These are phyloP conservation scores for Exophiala sideris DNA, from an alignment of 2,329 filamentous ascomycete species.

Conservation along the genomic window DNA sequence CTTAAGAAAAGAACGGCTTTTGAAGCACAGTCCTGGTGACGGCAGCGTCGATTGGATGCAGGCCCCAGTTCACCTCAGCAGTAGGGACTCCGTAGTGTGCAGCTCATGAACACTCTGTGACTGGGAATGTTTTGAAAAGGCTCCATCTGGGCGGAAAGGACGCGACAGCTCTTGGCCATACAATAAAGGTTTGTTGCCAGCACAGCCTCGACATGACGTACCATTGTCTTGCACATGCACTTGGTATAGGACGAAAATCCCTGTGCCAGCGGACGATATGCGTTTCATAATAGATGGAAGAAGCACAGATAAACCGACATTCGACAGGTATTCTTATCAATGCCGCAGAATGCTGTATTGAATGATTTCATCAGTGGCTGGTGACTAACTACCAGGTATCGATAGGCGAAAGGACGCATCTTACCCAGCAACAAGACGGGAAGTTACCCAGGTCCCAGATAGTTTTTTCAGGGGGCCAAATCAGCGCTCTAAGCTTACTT, in stretches of 20 bases:
- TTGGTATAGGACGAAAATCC: too few species aligned
- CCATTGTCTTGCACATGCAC: background rate
- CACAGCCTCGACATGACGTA: background rate
- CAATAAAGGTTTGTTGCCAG: background rate
- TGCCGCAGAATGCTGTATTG: background rate
- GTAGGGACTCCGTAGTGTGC: background rate
- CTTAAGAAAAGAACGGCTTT: background rate
- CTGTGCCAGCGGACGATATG: too few species aligned
- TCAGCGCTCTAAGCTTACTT: background rate
- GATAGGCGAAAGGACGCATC: slow-evolving; percentile 8
- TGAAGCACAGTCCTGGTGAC: background rate
- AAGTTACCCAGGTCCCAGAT: background rate
- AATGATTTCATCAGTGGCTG: background rate
- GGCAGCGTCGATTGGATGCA: background rate
- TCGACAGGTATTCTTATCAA: too few species aligned
- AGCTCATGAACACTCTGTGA: background rate
- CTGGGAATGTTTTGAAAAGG: slow-evolving; percentile 7
- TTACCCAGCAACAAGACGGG: slow-evolving; percentile 14
- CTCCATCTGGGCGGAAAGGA: background rate
- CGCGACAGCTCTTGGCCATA: background rate
- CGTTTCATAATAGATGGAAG: too few species aligned
- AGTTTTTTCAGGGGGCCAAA: background rate
- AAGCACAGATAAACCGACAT: too few species aligned
- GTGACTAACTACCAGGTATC: slow-evolving; percentile 12
- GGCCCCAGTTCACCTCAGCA: too few species aligned